Conservation (phyloP, 2,329 filamentous ascomycete genomes). For the Herpotrichia juniperi region DNA sequence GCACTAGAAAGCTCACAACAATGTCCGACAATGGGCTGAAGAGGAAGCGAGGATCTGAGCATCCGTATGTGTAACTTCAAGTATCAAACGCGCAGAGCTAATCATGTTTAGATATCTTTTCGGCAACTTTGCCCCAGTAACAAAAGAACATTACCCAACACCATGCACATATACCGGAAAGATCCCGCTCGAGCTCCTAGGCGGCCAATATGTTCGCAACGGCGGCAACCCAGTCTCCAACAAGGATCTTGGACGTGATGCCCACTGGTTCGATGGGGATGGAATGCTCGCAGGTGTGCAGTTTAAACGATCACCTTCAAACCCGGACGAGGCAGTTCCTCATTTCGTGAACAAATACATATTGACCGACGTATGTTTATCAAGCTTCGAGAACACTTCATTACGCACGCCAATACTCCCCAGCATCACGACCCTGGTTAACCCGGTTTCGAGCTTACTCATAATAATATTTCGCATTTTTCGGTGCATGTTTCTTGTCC, state of each 20-base stretch:
- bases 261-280: slow-evolving; percentile 78
- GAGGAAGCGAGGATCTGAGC: slow-evolving; percentile 33
- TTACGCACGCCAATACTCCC: slow-evolving; percentile 66
- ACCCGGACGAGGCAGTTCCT: slow-evolving; percentile 55
- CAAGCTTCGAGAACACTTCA: slow-evolving; percentile 54
- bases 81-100: slow-evolving; percentile 6
- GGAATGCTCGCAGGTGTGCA: slow-evolving; percentile 74
- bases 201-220: slow-evolving; percentile 75
- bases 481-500: slow-evolving; percentile 62
- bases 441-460: slow-evolving; percentile 60
- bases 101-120: slow-evolving; percentile 59
- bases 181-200: slow-evolving; percentile 69
- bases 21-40: slow-evolving; percentile 30
- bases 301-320: slow-evolving; percentile 54
- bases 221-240: slow-evolving; percentile 72
- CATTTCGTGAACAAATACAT: slow-evolving; percentile 74
- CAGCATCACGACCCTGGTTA: slow-evolving; percentile 70
- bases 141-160: slow-evolving; percentile 60
- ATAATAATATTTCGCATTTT: slow-evolving; percentile 60
- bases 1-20: background rate
- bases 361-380: slow-evolving; percentile 69
- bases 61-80: slow-evolving; percentile 44
- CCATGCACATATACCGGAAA: slow-evolving; percentile 62
- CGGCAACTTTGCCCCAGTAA: slow-evolving; percentile 73
- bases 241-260: slow-evolving; percentile 64